Evolutionary conservation across 2,329 filamentous ascomycete species (phyloP).

Genomic region (Zymoseptoria passerinii): DNA sequence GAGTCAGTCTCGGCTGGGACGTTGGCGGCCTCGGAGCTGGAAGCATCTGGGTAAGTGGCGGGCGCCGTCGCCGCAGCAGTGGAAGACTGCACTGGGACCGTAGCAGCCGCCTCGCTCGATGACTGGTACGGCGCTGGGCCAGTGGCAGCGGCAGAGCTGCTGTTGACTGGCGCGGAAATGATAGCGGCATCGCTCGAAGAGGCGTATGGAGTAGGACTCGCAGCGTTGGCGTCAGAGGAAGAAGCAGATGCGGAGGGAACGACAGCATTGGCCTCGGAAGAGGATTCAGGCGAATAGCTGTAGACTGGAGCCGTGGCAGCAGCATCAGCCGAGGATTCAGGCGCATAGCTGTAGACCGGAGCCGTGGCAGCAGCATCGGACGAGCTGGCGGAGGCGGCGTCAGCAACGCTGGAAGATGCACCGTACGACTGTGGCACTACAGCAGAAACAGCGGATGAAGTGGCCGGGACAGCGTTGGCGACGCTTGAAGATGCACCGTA

Average conservation of each 20-base stretch:
- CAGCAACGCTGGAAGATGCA: neutral
- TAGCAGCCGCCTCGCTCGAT: neutral
- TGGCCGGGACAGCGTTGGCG: conserved; percentile 12
- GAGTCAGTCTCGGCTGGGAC: conserved; percentile 2
- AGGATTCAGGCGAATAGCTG: neutral
- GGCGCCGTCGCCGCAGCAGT: neutral
- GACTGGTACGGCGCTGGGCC: neutral
- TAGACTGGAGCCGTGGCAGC: neutral
- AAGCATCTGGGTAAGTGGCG: neutral
- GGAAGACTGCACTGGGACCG: neutral
- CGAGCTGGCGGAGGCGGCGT: neutral
- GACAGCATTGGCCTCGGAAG: neutral
- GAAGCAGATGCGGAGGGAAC: neutral
- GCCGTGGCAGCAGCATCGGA: neutral
- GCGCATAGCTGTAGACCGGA: neutral
- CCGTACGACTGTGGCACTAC: neutral
- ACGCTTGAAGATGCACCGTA: neutral
- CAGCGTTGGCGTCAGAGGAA: neutral
- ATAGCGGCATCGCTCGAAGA: neutral
- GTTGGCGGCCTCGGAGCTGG: conserved; percentile 4
- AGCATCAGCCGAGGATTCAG: neutral
- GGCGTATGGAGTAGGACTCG: neutral
- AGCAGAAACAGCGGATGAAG: conserved; percentile 7
- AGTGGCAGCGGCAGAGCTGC: neutral
- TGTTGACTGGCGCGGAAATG: neutral